phyloP scores from a whole-genome alignment of 257 asterid species.

The Solanum microdontum region DNA sequence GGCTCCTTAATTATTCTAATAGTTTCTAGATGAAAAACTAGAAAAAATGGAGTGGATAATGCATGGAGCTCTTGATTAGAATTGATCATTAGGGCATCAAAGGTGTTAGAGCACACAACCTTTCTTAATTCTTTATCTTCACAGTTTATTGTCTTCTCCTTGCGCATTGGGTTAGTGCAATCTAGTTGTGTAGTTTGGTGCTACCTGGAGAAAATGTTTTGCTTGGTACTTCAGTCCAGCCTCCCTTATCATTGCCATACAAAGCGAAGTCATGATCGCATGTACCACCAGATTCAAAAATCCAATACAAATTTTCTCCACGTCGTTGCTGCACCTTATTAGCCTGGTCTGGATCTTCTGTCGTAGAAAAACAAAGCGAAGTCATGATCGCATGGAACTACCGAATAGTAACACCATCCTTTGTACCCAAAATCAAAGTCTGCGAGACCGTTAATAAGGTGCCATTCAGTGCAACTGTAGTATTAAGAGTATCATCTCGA shows the following conservation, averaged over 20 bases:
- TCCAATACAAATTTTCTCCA: neutral
- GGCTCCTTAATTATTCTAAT: too few relatives aligned
- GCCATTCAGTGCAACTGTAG: neutral
- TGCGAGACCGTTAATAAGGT: neutral
- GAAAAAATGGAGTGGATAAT: neutral
- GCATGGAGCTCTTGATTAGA: neutral
- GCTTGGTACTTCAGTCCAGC: neutral
- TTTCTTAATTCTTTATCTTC: neutral
- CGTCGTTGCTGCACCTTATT: neutral
- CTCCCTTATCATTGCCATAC: neutral
- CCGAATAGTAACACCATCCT: neutral
- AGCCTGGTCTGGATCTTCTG: neutral
- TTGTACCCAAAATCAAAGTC: neutral
- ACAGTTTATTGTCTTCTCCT: neutral
- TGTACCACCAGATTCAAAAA: neutral
- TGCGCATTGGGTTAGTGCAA: neutral
- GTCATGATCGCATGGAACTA: too few relatives aligned
- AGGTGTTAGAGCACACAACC: neutral
- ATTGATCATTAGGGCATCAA: neutral
- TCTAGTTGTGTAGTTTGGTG: neutral
- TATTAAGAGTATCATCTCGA: too few relatives aligned
- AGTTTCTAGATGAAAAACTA: too few relatives aligned
- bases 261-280: neutral
- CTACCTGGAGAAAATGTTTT: neutral
- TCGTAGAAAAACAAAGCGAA: neutral